Evolutionary conservation across 331 rosid species (phyloP), one percentile per base, ranked within the genome.

Genomic region (Acacia pycnantha): DNA sequence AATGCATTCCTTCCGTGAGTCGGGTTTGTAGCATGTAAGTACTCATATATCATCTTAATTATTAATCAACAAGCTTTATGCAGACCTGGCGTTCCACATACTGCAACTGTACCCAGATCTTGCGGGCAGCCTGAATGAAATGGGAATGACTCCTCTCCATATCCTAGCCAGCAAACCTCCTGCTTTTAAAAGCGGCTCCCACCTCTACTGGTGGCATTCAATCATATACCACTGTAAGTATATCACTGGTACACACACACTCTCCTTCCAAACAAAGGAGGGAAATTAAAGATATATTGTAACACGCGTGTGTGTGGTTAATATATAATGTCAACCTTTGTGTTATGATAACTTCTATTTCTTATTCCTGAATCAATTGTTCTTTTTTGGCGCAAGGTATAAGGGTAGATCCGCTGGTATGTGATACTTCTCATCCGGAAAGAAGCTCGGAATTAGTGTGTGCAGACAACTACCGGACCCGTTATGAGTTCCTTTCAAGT

Each of bases 61-160:
- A 37, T 37, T 37, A 5, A 37, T 37, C 41, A 37, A 37, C 41
- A 37, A 6, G 41, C 41, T 37, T 37, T 37, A 37, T 37, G 61
- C 61, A 54, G 26, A 54, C 4, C 10, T 56, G 31, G 64, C 64
- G 0, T 56, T 56, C 6, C 64, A 56, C 31, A 88, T 90, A 51
- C 87, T 89, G 14, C 15, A 50, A 11, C 31, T 70, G 0, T 81
- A 84, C 21, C 0, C 1, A 2, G 61, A 62, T 0, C 85, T 83
- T 11, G 88, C 69, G 2, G 59, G 65, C 22, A 41, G 0, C 22
- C 26, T 19, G 8, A 82, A 88, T 58, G 3, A 41, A 9, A 21
- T 16, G 0, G 93, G 93, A 5, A 1, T 2, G 0, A 12, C 88
- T 22, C 90, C 97, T 47, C 95, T 92, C 56, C 93, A 92, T 78